A percentile compares a stretch with the other conserved stretches of the same genome.
phyloP scores from a whole-genome alignment of 2,329 filamentous ascomycete species.

The Penicillium verrucosum region DNA sequence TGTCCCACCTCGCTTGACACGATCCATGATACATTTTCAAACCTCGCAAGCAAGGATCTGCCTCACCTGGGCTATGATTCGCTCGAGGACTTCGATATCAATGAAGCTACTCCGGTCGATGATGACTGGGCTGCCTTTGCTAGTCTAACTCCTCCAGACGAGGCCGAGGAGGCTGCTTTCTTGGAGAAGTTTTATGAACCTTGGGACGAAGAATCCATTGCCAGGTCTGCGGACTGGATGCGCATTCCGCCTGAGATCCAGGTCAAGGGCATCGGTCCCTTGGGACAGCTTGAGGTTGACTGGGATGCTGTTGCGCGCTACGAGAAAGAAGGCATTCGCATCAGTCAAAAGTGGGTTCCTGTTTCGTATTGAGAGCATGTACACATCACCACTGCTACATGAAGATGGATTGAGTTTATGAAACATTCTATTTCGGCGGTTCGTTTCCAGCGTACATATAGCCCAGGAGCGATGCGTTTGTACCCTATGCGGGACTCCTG shows the following conservation, averaged over 20 bases:
- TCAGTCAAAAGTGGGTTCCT: conserved; percentile 21
- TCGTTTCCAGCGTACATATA: conserved; percentile 18
- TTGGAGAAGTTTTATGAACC: conserved; percentile 8
- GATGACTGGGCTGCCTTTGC: conserved; percentile 24
- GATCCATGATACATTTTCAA: conserved; percentile 39
- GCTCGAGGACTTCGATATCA: conserved; percentile 39
- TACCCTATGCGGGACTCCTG: conserved; percentile 20
- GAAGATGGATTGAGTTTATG: conserved; percentile 8
- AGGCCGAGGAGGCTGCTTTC: conserved; percentile 10
- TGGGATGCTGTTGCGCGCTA: conserved; percentile 41
- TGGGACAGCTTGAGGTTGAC: conserved; percentile 37
- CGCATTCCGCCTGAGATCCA: conserved; percentile 11
- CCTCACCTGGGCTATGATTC: conserved; percentile 33
- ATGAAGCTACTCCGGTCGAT: conserved; percentile 20
- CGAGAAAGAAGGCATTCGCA: conserved; percentile 27
- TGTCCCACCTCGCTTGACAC: conserved; percentile 37
- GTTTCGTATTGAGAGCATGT: background rate
- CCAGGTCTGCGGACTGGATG: conserved; percentile 14
- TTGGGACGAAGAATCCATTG: conserved; percentile 17
- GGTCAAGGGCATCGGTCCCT: conserved; percentile 1
- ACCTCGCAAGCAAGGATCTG: conserved; percentile 28
- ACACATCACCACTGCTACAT: background rate
- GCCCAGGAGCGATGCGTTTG: conserved; percentile 18
- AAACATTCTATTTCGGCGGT: conserved; percentile 10
- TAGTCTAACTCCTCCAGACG: conserved; percentile 38